A percentile compares a stretch with the other conserved stretches of the same genome.
These are phyloP conservation scores for Heliamphora pulchella DNA, from an alignment of 179 eudicot genomes.

Conservation along the genomic window DNA sequence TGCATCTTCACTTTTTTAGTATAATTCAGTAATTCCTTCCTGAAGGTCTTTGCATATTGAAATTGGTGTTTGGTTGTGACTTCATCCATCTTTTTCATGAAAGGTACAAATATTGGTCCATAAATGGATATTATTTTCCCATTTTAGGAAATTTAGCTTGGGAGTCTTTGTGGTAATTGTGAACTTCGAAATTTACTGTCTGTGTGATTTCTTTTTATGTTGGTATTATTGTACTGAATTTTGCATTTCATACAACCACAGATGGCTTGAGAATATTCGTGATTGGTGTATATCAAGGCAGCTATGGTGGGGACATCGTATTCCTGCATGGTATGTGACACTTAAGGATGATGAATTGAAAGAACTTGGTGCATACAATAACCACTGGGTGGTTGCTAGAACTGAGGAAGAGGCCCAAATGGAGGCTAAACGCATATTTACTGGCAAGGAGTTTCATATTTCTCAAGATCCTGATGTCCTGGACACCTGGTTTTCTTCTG, in stretches of 20 bases:
- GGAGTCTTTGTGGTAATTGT: not conserved
- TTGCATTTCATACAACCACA: conserved; percentile 22
- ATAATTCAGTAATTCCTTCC: not conserved
- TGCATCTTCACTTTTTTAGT: not conserved
- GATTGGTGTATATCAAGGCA: conserved; percentile 99
- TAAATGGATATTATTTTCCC: not conserved
- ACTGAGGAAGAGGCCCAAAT: conserved; percentile 61
- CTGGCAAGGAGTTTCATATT: conserved; percentile 59
- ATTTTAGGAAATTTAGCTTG: not conserved
- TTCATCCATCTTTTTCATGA: not conserved
- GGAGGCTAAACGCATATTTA: conserved; percentile 47
- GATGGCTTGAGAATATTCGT: conserved; percentile 95
- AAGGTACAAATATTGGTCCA: too few species aligned
- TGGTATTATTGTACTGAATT: conserved; percentile 10
- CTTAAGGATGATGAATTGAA: conserved; percentile 67
- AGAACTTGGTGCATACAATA: conserved; percentile 72
- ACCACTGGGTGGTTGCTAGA: conserved; percentile 90
- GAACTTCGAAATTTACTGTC: not conserved
- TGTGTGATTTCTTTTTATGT: not conserved
- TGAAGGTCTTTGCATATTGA: not conserved
- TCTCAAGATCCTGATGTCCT: conserved; percentile 79
- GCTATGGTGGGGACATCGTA: conserved; percentile 98
- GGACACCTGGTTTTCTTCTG: conserved; percentile 71
- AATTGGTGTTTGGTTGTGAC: not conserved
- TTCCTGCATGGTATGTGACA: conserved; percentile 93